A percentile compares a stretch with the other conserved stretches of the same genome.
Evolutionary conservation across 2,329 filamentous ascomycete species (phyloP).

Genomic region (Pseudocercospora crystallina): DNA sequence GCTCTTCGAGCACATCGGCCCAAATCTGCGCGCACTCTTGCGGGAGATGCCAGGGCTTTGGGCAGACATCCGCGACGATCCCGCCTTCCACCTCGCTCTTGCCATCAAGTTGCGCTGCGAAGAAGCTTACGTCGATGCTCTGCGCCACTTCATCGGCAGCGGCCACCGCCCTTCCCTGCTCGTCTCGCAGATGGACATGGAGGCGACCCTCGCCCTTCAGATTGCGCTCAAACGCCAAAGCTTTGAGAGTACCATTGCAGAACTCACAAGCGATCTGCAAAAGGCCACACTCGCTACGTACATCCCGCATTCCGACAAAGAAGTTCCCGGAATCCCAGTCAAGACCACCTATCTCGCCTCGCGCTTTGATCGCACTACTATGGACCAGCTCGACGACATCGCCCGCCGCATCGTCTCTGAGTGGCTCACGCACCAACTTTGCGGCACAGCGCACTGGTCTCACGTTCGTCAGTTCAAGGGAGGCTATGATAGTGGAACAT

Average conservation of each 20-base stretch:
- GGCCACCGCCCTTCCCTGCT: conserved; percentile 19
- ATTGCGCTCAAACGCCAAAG: neutral
- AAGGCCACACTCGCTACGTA: neutral
- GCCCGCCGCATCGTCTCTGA: neutral
- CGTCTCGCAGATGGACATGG: neutral
- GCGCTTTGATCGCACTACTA: neutral
- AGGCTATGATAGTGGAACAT: no score
- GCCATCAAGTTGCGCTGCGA: conserved; percentile 9
- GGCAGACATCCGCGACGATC: conserved; percentile 2
- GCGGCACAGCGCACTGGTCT: neutral
- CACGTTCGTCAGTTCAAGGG: no score
- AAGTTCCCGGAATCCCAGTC: neutral
- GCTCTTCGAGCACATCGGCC: no score
- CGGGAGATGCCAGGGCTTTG: neutral
- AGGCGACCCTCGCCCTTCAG: neutral
- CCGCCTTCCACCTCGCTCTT: conserved; percentile 5
- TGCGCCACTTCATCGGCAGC: conserved; percentile 11
- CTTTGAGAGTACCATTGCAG: neutral
- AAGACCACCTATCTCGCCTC: conserved; percentile 1
- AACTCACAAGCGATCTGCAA: neutral
- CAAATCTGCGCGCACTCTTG: no score
- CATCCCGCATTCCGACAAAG: neutral
- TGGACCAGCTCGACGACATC: neutral
- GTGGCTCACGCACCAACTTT: neutral
- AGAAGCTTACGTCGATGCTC: conserved; percentile 5